A percentile compares a stretch with the other conserved stretches of the same genome.
These are phyloP conservation scores for Salix udensis DNA, from an alignment of 345 rosid species.

Conservation along the genomic window DNA sequence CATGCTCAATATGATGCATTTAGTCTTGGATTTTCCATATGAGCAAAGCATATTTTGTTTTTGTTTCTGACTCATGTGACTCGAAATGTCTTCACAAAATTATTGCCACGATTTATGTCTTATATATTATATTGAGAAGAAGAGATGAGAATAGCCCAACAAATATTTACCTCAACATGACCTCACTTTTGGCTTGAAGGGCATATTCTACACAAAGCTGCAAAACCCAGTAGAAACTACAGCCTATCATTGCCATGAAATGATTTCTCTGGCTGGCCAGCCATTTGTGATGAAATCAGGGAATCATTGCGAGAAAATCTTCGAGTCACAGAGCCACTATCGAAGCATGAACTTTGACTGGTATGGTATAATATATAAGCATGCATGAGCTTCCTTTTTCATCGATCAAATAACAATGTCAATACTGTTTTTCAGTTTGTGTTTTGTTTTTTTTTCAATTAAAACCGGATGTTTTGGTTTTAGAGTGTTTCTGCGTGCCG, in stretches of 20 bases:
- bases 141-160: too few relatives aligned
- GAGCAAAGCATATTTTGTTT: background rate
- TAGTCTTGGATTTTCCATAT: background rate
- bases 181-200: background rate
- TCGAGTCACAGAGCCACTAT: background rate
- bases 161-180: background rate
- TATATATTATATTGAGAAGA: background rate
- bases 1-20: background rate
- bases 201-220: background rate
- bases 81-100: background rate
- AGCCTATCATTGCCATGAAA: background rate
- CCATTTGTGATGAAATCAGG: background rate
- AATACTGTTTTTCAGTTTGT: fast-evolving
- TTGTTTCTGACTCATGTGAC: too few relatives aligned
- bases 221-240: background rate
- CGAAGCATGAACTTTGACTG: background rate
- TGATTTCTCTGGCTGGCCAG: background rate
- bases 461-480: fast-evolving
- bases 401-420: too few relatives aligned
- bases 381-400: background rate
- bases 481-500: fast-evolving
- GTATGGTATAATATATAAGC: background rate
- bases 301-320: conserved; percentile 2
- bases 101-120: background rate
- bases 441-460: too few relatives aligned